Evolutionary conservation across 2,329 filamentous ascomycete genomes (phyloP), one percentile per base, ranked within the genome.

Genomic region (Aureobasidium sp.): DNA sequence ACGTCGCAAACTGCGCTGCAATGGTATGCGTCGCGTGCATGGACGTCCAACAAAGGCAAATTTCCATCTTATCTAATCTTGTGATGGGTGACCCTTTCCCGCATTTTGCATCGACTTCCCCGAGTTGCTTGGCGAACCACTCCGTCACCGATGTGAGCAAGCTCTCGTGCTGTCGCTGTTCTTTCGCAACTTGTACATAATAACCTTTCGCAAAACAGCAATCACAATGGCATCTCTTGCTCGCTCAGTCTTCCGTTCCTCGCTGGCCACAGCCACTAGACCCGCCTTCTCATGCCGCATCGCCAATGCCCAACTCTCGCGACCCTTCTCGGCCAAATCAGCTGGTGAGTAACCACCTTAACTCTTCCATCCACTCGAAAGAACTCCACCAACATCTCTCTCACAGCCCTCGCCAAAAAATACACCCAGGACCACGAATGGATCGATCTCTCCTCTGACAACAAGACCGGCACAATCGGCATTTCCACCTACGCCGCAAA

Each of bases 371-470:
- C 44, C 48, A 29, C 44, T 53, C 24, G 24, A 24, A 24, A 24
- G 24, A 24, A 24, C 24, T 24, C 24, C 24, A 24, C 24, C 24
- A 24, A 33, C 33, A 47, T 15, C 5, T n/a, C 24, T 22, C 35
- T 19, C 17, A 11, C 12, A 40, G 86, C 77, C 70, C 78, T 81
- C 61, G 79, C 83, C 69, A 93, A 94, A 79, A 90, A 87, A 75
- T 99, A 96, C 82, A 97, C 94, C 67, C 88, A 92, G 75, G 93
- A 97, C 73, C 94, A 99, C 81, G 94, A 99, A 81, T 99, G 94
- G 94, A 86, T 99, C 74, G 91, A 97, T 77, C 79, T 96, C 64
- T 87, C 86, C 62, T 85, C 85, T 57, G 89, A 95, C 77, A 60
- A 50, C 40, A 60, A 27, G 27, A 50, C 68, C 86, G 85, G 79